Evolutionary conservation across 345 rosid species (phyloP), one percentile per base, ranked within the genome.

Genomic region (Syzygium aromaticum): DNA sequence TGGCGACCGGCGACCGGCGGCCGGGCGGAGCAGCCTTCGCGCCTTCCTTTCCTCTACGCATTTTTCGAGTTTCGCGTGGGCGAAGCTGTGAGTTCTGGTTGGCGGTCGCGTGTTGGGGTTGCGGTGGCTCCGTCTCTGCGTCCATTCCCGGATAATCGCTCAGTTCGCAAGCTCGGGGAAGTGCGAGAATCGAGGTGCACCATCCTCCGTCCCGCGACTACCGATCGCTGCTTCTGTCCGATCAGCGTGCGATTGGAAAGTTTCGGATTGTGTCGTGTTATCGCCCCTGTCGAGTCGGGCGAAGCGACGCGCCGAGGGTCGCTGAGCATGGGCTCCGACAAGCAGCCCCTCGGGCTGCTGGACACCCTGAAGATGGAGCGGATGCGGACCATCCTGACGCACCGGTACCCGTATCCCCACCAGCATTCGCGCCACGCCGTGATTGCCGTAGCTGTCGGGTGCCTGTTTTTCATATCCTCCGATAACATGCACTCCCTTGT

Each of bases 401-500:
- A 95, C 86, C 93, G 96, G 7, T 94, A 94, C 88, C 99, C 99
- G 88, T 98, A 96, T 89, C 99, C 99, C 12, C 99, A 98, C 51
- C 98, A 98, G 91, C 99, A 98, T 91, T 98, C 99, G 7, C 95
- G 99, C 7, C 99, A 98, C 90, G 99, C 99, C 73, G 87, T 98
- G 63, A 98, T 96, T 90, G 99, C 99, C 12, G 99, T 98, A 54
- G 94, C 90, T 56, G 94, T 95, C 61, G 99, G 99, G 88, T 98
- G 99, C 91, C 91, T 98, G 86, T 98, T 98, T 89, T 98, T 96
- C 90, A 96, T 98, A 88, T 98, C 99, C 8, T 96, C 98, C 1
- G 99, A 98, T 88, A 98, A 98, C 90, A 95, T 98, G 93, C 99
- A 94, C 86, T 95, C 99, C n/a, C 97, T 98, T 84, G 89, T 96